Evolutionary conservation across 2,329 filamentous ascomycete genomes (phyloP), one percentile per base, ranked within the genome.

Genomic region (Zalaria sp.): DNA sequence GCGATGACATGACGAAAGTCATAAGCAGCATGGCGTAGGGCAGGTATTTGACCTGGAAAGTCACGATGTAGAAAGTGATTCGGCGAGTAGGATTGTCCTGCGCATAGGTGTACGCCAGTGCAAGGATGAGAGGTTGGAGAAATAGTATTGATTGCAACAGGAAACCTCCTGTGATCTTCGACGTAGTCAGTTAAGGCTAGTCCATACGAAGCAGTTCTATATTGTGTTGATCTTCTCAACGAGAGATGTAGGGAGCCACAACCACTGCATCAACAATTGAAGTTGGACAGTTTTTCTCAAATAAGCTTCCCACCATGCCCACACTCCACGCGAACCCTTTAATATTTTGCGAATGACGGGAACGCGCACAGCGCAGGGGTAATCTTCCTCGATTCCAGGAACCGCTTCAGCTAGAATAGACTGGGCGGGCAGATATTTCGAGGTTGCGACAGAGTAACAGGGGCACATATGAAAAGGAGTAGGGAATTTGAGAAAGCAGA

Each of bases 41-140:
- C 27, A 91, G 69, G 54, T 79, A 75, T 58, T 89, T 85, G 9
- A 86, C 78, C 5, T 85, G 86, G 45, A 96, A 83, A 34, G 76
- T 83, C 51, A 95, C 64, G 56, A 96, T 75, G 65, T 87, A 84
- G 58, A 93, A 89, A 42, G 72, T 80, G 4, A 82, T 75, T 57
- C 81, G 81, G 52, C 71, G 69, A 39, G 83, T 84, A 29, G 83
- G 78, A 57, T 89, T 83, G 54, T 94, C 88, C 60, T 94, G 87
- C 1, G 80, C 79, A 49, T 78, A 83, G 4, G 87, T 94, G 59
- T 95, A 95, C 39, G 75, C 70, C 56, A 94, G 73, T 34, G 87
- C 85, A 46, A 94, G 68, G 40, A 83, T 79, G 41, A 98, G 71
- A 8, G 82, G 59, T 51, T 47, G 50, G 40, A 70, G 57, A 48